Evolutionary conservation across 345 rosid species (phyloP), one percentile per base, ranked within the genome.

Genomic region (Durio zibethinus): DNA sequence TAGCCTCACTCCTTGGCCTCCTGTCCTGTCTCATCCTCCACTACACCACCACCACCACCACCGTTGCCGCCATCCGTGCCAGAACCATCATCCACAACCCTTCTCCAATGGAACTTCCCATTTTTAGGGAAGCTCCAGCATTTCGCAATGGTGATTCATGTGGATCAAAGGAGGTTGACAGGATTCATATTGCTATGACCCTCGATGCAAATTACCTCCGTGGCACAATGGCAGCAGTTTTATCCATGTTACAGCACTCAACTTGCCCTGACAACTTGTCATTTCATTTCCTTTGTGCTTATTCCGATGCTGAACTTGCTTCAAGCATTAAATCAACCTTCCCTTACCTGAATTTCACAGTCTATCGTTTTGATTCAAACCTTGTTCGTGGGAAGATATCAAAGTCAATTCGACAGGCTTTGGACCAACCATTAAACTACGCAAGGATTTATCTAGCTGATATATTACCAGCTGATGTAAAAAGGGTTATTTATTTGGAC

Each of bases 171-270:
- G 77, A 82, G 27, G 75, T 50, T 47, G 84, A 88, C 59, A 38
- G 7, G 14, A 86, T 91, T 4, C 97, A 90, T 29, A 78, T 87
- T 0, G 88, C 91, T 1, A 90, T 90, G 93, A 88, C 93, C 21
- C 88, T 91, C 0, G 93, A 91, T 60, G 82, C 84, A n/a, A 89
- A 91, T 76, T 91, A 90, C 64, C 86, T 91, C 25, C 84, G 93
- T 18, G 93, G 93, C 2, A 91, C 97, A 62, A 88, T 90, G 90
- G 92, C 92, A 0, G 93, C 97, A 1, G 83, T 87, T 25, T 82
- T 89, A 63, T 90, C 91, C 33, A 80, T 88, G 81, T 78, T 91
- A 18, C 90, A 86, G 40, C 91, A 90, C 78, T 85, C 92, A 0
- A 83, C 86, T 0, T 90, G 92, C 57, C 91, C 97, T 0, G 89